Base-by-base conservation (phyloP, 106 monocot genomes). In the Dendrobium huoshanense region DNA sequence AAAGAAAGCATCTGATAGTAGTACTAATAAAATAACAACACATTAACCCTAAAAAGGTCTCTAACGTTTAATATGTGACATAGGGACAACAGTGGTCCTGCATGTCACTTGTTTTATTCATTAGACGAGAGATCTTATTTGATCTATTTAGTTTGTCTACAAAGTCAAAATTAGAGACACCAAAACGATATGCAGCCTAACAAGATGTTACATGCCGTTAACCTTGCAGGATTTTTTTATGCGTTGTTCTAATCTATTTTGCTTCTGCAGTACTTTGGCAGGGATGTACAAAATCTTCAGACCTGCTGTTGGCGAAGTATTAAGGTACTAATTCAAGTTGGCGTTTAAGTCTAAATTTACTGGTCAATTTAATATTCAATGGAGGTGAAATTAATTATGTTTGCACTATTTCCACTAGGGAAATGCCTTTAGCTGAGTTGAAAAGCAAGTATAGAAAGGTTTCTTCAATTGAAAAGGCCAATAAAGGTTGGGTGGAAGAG, bases 251-350 rank as follows among this genome's bases (percentile, higher is more conserved):
- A 55, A 17, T 77, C 17, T 51, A 37, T 37, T 80, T 45, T 84
- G 9, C 68, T 81, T 17, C 58, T 86, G 47, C 92, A 98, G 98
- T 68, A 88, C 95, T 72, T 80, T 78, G 77, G 22, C 87, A 59
- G 98, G 92, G 75, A 73, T 89, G 65, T 98, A 91, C 55, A 95
- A 92, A 79, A 88, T 95, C 79, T 82, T 88, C 81, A 88, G 95
- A n/a, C 98, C 98, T 81, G 88, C 94, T 81, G 80, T 98, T 85
- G 98, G 98, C 37, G 95, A 95, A 87, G 86, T 85, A 56, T 22
- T 95, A 79, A 95, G 98, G 98, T 98, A 93, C 33, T 37, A 24
- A n/a, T 49, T 22, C 90, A 79, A 92, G 98, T 92, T 98, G 91
- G 18, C n/a, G 43, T 31, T 31, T 37, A 80, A 54, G 31, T 75